Percentiles rank a stretch among this genome's conserved stretches.
phyloP scores from a whole-genome alignment of 1,139 yeast species.

The Debaryomyces udenii region DNA sequence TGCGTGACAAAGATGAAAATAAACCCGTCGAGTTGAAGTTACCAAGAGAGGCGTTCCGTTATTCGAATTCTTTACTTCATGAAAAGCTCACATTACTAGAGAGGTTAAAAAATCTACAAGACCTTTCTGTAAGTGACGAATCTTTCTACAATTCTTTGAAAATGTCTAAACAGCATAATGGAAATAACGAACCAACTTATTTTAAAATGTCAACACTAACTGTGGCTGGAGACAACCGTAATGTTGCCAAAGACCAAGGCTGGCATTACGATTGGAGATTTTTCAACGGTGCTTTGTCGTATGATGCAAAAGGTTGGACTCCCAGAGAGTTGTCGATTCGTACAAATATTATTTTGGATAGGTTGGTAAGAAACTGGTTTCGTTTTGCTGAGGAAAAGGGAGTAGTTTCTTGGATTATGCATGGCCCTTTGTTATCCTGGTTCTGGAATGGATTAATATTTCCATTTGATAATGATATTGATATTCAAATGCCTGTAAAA shows the following conservation, averaged over 20 bases:
- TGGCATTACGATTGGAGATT: conserved; percentile 75
- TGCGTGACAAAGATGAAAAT: conserved; percentile 16
- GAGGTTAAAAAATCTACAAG: conserved; percentile 12
- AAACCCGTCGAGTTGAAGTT: conserved; percentile 16
- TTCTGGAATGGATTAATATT: conserved; percentile 53
- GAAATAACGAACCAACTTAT: conserved; percentile 25
- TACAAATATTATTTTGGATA: conserved; percentile 28
- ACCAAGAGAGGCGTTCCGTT: conserved; percentile 21
- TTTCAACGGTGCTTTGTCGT: conserved; percentile 49
- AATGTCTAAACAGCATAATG: conserved; percentile 21
- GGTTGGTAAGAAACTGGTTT: conserved; percentile 27
- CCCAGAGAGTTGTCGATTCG: conserved; percentile 22
- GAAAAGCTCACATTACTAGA: conserved; percentile 22
- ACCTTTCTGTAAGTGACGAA: conserved; percentile 17
- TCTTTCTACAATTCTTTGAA: conserved; percentile 25
- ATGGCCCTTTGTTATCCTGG: conserved; percentile 35
- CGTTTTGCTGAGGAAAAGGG: conserved; percentile 35
- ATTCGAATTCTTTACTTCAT: conserved; percentile 19
- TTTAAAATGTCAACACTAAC: conserved; percentile 25
- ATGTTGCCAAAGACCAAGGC: conserved; percentile 32
- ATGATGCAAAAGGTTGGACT: conserved; percentile 22
- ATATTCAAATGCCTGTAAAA: conserved; percentile 46
- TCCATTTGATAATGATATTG: conserved; percentile 61
- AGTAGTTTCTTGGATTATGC: conserved; percentile 32
- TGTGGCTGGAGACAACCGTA: conserved; percentile 16